These are phyloP conservation scores for Neofusicoccum laricinum DNA, from an alignment of 2,329 filamentous ascomycete species.

Conservation along the genomic window DNA sequence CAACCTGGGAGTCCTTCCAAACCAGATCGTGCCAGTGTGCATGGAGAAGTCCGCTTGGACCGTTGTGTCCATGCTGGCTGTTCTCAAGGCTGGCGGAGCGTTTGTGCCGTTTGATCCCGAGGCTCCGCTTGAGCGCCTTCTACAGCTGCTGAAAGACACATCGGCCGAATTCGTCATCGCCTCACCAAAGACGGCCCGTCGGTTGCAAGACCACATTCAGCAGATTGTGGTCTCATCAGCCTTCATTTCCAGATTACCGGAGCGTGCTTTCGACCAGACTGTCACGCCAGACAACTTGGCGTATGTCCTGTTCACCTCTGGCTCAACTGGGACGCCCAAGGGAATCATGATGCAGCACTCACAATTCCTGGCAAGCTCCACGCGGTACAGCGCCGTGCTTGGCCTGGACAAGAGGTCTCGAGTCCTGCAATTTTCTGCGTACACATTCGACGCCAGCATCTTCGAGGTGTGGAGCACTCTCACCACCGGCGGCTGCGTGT, in stretches of 20 bases:
- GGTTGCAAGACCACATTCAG: slow-evolving; percentile 28
- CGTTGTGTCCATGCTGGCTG: slow-evolving; percentile 19
- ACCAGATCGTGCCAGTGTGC: slow-evolving; percentile 22
- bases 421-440: slow-evolving; percentile 24
- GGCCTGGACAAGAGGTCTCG: slow-evolving; percentile 27
- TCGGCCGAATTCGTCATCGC: neutral
- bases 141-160: neutral
- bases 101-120: neutral
- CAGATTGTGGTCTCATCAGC: neutral
- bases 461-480: slow-evolving; percentile 24
- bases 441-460: slow-evolving; percentile 32
- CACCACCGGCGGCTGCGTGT: slow-evolving; percentile 59
- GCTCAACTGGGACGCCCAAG: slow-evolving; percentile 22
- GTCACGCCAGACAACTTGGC: neutral
- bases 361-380: slow-evolving; percentile 28
- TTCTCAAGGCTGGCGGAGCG: slow-evolving; percentile 19
- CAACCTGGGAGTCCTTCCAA: slow-evolving; percentile 25
- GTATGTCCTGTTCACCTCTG: slow-evolving; percentile 38
- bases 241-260: neutral
- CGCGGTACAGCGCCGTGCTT: slow-evolving; percentile 31
- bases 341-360: slow-evolving; percentile 24
- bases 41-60: slow-evolving; percentile 23
- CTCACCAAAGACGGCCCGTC: slow-evolving; percentile 22
- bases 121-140: neutral
- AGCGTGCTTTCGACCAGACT: neutral